phyloP scores from a whole-genome alignment of 176 grass and related monocot species.

The barley (Hordeum vulgare) region MorexV3_pseudomolecules_assembly NC_058523.1:531891467-531891966 shows the following conservation, averaged over 20 bases:
- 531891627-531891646: conserved; percentile 23
- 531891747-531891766: conserved; percentile 43
- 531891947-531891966: background rate
- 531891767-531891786: conserved; percentile 39
- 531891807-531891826: background rate
- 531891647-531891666: conserved; percentile 74
- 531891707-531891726: conserved; percentile 78
- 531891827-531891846: no score
- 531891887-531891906: background rate
- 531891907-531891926: background rate
- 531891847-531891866: background rate
- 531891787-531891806: conserved; percentile 59
- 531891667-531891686: conserved; percentile 61
- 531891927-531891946: background rate
- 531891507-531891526: conserved; percentile 71
- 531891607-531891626: background rate
- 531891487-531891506: conserved; percentile 31
- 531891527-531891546: conserved; percentile 78
- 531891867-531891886: background rate
- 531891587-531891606: background rate
- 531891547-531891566: conserved; percentile 88
- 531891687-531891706: conserved; percentile 51
- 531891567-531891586: conserved; percentile 9
- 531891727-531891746: conserved; percentile 50
- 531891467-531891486: conserved; percentile 27